Conservation (phyloP, 140 eudicot genomes). For the Anethum foeniculum region DNA sequence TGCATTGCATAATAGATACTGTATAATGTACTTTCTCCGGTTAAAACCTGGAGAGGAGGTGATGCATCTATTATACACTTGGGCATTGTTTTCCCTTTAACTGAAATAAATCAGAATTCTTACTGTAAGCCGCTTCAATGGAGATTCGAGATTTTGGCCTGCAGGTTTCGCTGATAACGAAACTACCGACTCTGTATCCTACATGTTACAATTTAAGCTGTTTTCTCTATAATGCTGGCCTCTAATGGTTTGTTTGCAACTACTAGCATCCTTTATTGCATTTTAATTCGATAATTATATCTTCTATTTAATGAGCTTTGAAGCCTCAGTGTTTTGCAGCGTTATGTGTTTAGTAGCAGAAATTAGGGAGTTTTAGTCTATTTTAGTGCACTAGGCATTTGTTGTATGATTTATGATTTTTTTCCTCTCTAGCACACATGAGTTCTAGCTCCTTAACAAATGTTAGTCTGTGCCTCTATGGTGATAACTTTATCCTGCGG, state of each 20-base stretch:
- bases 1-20: not conserved
- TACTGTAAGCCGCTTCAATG: constrained; percentile 23
- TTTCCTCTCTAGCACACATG: not conserved
- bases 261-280: not conserved
- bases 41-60: not conserved
- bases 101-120: constrained; percentile 33
- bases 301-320: not conserved
- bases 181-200: constrained; percentile 41
- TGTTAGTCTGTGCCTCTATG: constrained; percentile 13
- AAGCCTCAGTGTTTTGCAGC: not conserved
- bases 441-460: constrained; percentile 30
- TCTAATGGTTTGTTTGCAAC: not conserved
- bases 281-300: not conserved
- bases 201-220: constrained; percentile 20
- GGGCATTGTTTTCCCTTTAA: constrained; percentile 30
- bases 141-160: constrained; percentile 37
- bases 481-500: constrained; percentile 17
- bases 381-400: not conserved
- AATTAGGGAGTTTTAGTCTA: not conserved
- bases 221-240: not conserved
- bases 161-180: constrained; percentile 31
- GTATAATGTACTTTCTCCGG: not conserved
- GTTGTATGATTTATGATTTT: not conserved
- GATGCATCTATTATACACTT: not conserved
- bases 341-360: not conserved